These are phyloP conservation scores for Asterophora parasitica DNA, from an alignment of 768 basidiomycete species.

Conservation along the genomic window DNA sequence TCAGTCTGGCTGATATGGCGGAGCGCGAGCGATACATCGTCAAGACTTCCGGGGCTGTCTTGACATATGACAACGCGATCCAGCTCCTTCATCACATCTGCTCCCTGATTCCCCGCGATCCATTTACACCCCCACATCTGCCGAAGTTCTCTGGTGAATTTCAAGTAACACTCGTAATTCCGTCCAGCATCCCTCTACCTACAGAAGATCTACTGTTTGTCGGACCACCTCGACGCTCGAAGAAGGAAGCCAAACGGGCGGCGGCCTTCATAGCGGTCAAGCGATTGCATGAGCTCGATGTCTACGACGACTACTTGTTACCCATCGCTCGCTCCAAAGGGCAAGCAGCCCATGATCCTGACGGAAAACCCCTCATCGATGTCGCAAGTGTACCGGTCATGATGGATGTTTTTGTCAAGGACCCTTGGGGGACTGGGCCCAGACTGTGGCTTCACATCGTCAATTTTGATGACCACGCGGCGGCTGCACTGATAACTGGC, in stretches of 20 bases:
- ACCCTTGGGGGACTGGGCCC: constrained; percentile 60
- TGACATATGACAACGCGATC: constrained; percentile 76
- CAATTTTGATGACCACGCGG: constrained; percentile 39
- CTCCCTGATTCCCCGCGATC: constrained; percentile 67
- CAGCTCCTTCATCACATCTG: constrained; percentile 72
- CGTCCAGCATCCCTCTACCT: constrained; percentile 59
- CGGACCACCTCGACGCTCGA: constrained; percentile 60
- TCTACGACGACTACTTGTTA: constrained; percentile 79
- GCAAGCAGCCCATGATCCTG: constrained; percentile 47
- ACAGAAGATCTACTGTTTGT: constrained; percentile 47
- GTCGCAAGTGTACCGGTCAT: constrained; percentile 44
- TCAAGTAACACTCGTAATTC: constrained; percentile 53
- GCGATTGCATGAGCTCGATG: constrained; percentile 59
- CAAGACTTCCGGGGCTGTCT: constrained; percentile 65
- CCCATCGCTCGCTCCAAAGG: constrained; percentile 55
- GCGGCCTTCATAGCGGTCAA: constrained; percentile 78
- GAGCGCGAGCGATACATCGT: constrained; percentile 74
- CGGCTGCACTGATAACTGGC: constrained; percentile 67
- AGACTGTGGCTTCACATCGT: constrained; percentile 64
- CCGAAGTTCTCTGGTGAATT: constrained; percentile 66
- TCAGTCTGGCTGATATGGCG: constrained; percentile 50
- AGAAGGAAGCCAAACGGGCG: constrained; percentile 79
- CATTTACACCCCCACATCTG: constrained; percentile 54
- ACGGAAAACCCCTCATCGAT: constrained; percentile 40
- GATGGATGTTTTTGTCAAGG: constrained; percentile 56